Base-by-base conservation (phyloP, 192 early-diverging fungal species). In the Coemansia sp. region DNA sequence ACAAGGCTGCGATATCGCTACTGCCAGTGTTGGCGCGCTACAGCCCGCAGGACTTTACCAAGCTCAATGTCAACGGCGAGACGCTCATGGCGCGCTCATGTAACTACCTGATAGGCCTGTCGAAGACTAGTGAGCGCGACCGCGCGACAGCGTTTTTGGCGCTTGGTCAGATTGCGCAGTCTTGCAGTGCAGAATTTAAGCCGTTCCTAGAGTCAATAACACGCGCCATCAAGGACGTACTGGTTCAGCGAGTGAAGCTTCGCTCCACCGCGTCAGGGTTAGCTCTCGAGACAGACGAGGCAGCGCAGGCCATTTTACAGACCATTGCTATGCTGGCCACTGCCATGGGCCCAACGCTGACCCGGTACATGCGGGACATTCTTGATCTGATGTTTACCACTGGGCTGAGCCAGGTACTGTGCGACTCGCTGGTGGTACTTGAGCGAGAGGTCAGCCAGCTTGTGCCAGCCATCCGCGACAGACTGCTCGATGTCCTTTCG, bases 321-420 rank as follows among this genome's bases (percentile, higher is more conserved):
- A 97, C 95, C 67, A 92, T 97, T 67, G 90, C 92, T 22, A 91
- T 93, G 89, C 85, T 98, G 22, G 95, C 94, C 4, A 84, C 85
- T 16, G 93, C 95, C 27, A 90, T 98, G 40, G 92, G 95, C 16
- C 91, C 91, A 63, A 91, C 89, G 2, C 78, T 97, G 38, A 94
- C 92, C 0, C 92, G 90, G 64, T 87, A 95, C 69, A 87, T 95
- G 85, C 90, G 92, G 49, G 93, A 93, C 24, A 69, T 97, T 11
- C 66, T 97, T 43, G 93, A 96, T 68, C 83, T 93, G 55, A 96
- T 98, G 92, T 97, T 98, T 75, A 87, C 90, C 5, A 86, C 89
- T 18, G 95, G 95, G 20, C 79, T 98, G 31, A 94, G 86, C 64
- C 90, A 95, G 41, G 85, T 90, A 24, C 79, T 98, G 39, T 88